Percentiles rank a stretch among this genome's conserved stretches.
These are phyloP conservation scores for Fulvia fulva DNA, from an alignment of 2,329 filamentous ascomycete species.

Conservation along the genomic window DNA sequence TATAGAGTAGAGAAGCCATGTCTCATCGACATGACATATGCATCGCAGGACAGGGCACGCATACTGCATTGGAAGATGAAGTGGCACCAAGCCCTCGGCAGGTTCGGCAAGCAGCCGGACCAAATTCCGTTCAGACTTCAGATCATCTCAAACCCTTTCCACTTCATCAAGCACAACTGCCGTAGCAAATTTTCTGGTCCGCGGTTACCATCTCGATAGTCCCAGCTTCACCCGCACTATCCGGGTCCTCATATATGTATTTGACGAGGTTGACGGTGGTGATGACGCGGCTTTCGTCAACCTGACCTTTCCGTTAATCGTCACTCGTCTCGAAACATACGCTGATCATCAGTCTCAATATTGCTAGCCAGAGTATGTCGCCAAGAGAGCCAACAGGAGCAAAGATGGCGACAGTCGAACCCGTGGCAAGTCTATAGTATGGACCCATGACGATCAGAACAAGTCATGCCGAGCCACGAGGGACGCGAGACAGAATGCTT, in stretches of 20 bases:
- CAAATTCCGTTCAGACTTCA: neutral
- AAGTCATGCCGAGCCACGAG: neutral
- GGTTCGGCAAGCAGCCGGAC: neutral
- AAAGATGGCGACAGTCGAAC: neutral
- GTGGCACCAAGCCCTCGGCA: too few species aligned
- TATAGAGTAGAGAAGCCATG: too few species aligned
- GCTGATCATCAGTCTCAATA: neutral
- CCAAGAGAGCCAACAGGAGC: neutral
- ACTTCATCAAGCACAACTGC: too few species aligned
- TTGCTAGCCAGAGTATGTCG: neutral
- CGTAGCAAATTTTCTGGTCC: too few species aligned
- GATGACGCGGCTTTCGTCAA: neutral
- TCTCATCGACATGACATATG: too few species aligned
- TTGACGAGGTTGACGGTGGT: neutral
- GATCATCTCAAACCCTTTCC: too few species aligned
- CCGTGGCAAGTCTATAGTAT: neutral
- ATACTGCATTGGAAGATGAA: neutral
- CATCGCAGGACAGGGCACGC: too few species aligned
- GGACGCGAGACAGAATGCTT: neutral
- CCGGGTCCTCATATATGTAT: neutral
- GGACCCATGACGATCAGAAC: neutral
- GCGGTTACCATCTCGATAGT: too few species aligned
- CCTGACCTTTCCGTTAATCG: neutral
- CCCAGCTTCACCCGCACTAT: neutral
- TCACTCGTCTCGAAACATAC: neutral